These are phyloP conservation scores for Camellia granthamiana DNA, from an alignment of 148 eudicot species.

Conservation along the genomic window DNA sequence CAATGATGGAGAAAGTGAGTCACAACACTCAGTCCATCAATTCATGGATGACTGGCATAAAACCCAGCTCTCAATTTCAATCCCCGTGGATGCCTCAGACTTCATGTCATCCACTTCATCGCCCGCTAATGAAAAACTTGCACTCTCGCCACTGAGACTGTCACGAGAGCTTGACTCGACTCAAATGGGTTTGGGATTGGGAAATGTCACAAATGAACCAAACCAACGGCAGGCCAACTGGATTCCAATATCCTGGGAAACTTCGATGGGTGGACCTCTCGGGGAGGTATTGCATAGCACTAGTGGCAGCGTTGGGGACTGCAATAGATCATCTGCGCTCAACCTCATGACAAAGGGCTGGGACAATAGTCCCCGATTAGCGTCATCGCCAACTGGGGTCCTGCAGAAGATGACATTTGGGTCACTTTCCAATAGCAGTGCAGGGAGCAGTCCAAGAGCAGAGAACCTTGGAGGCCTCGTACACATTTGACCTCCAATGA, in stretches of 20 bases:
- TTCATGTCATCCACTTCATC: slow-evolving; percentile 62
- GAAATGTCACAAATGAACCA: slow-evolving; percentile 13
- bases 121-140: slow-evolving; percentile 37
- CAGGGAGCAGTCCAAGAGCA: slow-evolving; percentile 50
- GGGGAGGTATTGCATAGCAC: slow-evolving; percentile 60
- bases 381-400: slow-evolving; percentile 57
- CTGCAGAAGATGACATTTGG: slow-evolving; percentile 47
- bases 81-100: slow-evolving; percentile 41
- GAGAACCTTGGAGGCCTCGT: slow-evolving; percentile 13
- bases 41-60: slow-evolving; percentile 54
- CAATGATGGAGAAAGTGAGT: slow-evolving; percentile 16
- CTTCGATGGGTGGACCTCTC: slow-evolving; percentile 70
- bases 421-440: slow-evolving; percentile 65
- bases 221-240: slow-evolving; percentile 34
- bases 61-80: slow-evolving; percentile 48
- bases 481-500: no score
- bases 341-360: slow-evolving; percentile 38
- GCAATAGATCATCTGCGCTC: slow-evolving; percentile 32
- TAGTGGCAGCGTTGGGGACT: slow-evolving; percentile 18
- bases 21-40: slow-evolving; percentile 27
- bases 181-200: slow-evolving; percentile 42
- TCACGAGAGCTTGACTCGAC: slow-evolving; percentile 31
- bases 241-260: slow-evolving; percentile 59
- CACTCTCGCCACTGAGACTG: slow-evolving; percentile 42
- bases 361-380: slow-evolving; percentile 35